Conservation (phyloP, 1,284 basidiomycete genomes). For the Cryptococcus floricola region DNA sequence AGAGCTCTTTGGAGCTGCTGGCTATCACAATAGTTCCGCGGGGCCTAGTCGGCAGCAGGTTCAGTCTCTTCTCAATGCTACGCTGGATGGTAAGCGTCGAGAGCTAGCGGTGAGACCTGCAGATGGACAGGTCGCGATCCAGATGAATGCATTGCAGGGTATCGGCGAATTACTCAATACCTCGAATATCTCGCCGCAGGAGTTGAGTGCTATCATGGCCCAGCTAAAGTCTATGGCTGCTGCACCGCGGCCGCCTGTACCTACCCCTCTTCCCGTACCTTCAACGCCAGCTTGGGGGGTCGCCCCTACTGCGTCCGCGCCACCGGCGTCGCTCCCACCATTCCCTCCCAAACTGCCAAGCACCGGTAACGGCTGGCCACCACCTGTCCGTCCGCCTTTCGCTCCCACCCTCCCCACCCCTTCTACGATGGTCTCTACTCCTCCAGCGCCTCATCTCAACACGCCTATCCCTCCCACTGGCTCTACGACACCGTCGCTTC, state of each 20-base stretch:
- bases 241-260: constrained; percentile 24
- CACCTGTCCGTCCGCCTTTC: constrained; percentile 24
- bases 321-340: constrained; percentile 7
- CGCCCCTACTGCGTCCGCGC: not conserved
- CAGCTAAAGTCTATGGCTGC: constrained; percentile 33
- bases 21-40: not conserved
- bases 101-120: constrained; percentile 33
- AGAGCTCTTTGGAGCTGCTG: constrained; percentile 35
- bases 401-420: constrained; percentile 30
- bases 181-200: constrained; percentile 29
- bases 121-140: constrained; percentile 23
- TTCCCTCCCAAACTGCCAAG: constrained; percentile 10
- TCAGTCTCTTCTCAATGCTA: constrained; percentile 18
- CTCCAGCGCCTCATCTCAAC: constrained; percentile 35
- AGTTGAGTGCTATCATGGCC: constrained; percentile 41
- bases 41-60: constrained; percentile 22
- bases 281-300: constrained; percentile 1
- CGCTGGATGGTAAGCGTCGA: constrained; percentile 37
- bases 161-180: constrained; percentile 38
- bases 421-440: constrained; percentile 4
- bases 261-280: constrained; percentile 12
- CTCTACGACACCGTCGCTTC: constrained; percentile 23
- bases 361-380: not conserved
- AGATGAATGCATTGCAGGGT: constrained; percentile 39
- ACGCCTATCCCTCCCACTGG: constrained; percentile 17